phyloP scores from a whole-genome alignment of 2,329 filamentous ascomycete species.

The Arthrinium puccinioides region DNA sequence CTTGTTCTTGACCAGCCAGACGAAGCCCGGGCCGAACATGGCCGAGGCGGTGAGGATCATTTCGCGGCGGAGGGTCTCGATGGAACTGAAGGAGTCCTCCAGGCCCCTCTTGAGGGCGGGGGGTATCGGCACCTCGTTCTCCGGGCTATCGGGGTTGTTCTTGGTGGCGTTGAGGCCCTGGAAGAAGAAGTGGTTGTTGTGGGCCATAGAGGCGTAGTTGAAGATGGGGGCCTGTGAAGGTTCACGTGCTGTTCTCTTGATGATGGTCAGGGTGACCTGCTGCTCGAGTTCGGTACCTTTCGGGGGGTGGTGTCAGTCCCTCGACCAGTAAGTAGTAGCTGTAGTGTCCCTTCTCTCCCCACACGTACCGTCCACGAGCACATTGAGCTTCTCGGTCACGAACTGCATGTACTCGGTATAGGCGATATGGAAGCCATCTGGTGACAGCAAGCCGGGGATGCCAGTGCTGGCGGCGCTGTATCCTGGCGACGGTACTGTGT shows the following conservation, averaged over 20 bases:
- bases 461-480: slow-evolving; percentile 30
- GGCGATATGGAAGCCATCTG: slow-evolving; percentile 63
- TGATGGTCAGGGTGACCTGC: slow-evolving; percentile 56
- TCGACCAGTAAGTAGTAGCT: not conserved
- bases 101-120: slow-evolving; percentile 49
- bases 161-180: slow-evolving; percentile 35
- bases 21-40: slow-evolving; percentile 97
- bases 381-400: slow-evolving; percentile 70
- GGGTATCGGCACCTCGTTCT: slow-evolving; percentile 7
- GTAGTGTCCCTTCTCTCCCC: not conserved
- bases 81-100: slow-evolving; percentile 66
- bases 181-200: slow-evolving; percentile 88
- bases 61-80: slow-evolving; percentile 74
- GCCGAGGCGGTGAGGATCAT: slow-evolving; percentile 72
- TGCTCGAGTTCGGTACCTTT: slow-evolving; percentile 59
- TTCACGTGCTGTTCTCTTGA: slow-evolving; percentile 71
- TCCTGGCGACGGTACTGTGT: slow-evolving; percentile 38
- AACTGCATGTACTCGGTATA: slow-evolving; percentile 78
- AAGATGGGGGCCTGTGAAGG: slow-evolving; percentile 72
- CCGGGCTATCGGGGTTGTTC: no score
- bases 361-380: slow-evolving; percentile 64
- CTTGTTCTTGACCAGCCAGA: slow-evolving; percentile 74
- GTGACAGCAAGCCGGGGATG: slow-evolving; percentile 65
- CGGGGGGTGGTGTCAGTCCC: not conserved
- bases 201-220: slow-evolving; percentile 94